Evolutionary conservation across 805 yeast genomes (phyloP).

Genomic region (Cyberlindnera xishuangbannaensis): DNA sequence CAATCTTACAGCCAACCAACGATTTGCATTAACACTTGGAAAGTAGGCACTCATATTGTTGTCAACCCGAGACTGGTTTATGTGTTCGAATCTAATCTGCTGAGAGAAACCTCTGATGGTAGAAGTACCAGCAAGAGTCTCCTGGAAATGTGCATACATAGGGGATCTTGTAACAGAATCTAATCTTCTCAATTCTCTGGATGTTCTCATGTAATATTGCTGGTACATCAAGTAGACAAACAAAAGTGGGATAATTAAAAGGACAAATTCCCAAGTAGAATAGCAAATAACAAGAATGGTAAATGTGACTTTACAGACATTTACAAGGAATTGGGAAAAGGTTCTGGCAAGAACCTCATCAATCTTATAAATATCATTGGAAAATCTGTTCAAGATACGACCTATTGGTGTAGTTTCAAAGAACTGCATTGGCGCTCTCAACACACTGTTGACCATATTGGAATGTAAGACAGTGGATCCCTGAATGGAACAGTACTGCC

Average conservation of each 20-base stretch:
- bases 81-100: constrained; percentile 51
- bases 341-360: constrained; percentile 75
- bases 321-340: constrained; percentile 61
- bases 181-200: constrained; percentile 77
- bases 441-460: constrained; percentile 63
- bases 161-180: constrained; percentile 80
- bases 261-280: constrained; percentile 82
- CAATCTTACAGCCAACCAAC: constrained; percentile 96
- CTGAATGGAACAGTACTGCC: constrained; percentile 77
- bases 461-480: constrained; percentile 77
- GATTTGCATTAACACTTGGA: constrained; percentile 86
- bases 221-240: constrained; percentile 66
- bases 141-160: constrained; percentile 80
- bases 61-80: constrained; percentile 71
- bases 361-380: constrained; percentile 83
- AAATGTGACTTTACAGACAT: constrained; percentile 58
- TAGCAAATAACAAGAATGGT: constrained; percentile 75
- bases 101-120: constrained; percentile 74
- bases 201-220: constrained; percentile 67
- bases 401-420: constrained; percentile 97
- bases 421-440: constrained; percentile 91
- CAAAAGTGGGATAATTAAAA: constrained; percentile 66
- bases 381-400: constrained; percentile 82
- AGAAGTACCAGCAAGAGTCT: constrained; percentile 68
- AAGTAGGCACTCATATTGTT: constrained; percentile 87